These are phyloP conservation scores for Candida ovalis DNA, from an alignment of 805 yeast species.

Conservation along the genomic window DNA sequence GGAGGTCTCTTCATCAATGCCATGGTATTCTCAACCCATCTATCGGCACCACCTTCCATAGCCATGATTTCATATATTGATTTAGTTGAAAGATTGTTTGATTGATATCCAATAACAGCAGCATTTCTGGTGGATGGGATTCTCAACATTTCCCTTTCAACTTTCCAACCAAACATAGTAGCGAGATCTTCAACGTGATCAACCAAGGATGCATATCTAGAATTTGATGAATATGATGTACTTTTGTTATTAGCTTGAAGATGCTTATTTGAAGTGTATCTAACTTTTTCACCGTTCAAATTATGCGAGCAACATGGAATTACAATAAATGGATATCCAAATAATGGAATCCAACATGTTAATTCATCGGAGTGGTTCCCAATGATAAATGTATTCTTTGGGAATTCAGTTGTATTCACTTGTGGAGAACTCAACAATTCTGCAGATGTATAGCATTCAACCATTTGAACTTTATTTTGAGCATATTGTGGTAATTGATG, in stretches of 20 bases:
- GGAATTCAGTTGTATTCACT: constrained; percentile 63
- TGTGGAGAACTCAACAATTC: constrained; percentile 48
- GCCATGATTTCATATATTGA: constrained; percentile 58
- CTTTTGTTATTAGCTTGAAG: constrained; percentile 14
- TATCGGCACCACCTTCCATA: constrained; percentile 84
- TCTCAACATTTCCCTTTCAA: constrained; percentile 80
- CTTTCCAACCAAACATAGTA: constrained; percentile 71
- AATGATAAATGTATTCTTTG: constrained; percentile 71
- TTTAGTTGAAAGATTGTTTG: constrained; percentile 24
- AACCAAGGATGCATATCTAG: constrained; percentile 82
- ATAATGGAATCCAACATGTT: constrained; percentile 90
- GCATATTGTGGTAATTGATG: constrained; percentile 1
- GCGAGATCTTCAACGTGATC: constrained; percentile 79
- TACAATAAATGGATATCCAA: constrained; percentile 84
- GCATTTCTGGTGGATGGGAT: constrained; percentile 94
- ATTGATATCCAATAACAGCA: constrained; percentile 69
- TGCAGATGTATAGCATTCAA: constrained; percentile 53
- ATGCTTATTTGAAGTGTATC: constrained; percentile 51
- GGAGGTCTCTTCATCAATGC: constrained; percentile 67
- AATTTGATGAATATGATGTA: constrained; percentile 36
- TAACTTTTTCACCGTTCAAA: constrained; percentile 66
- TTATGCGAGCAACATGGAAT: constrained; percentile 95
- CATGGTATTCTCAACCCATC: constrained; percentile 84
- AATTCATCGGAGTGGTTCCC: constrained; percentile 96
- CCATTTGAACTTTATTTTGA: constrained; percentile 36